A percentile compares a stretch with the other conserved stretches of the same genome.
phyloP scores from a whole-genome alignment of 164 flowering plant species.

The Amborella trichopoda region DNA sequence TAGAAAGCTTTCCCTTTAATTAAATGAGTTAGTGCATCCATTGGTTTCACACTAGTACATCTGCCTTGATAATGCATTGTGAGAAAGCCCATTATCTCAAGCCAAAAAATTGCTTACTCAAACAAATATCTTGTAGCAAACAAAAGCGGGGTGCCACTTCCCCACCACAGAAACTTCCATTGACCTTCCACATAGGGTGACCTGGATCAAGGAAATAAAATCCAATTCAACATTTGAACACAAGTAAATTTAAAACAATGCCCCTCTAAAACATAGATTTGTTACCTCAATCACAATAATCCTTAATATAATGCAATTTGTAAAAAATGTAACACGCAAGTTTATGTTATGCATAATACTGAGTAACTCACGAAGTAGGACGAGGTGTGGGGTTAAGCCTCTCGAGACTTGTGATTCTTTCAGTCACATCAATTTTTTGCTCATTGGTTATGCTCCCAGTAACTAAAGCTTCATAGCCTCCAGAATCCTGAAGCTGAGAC shows the following conservation, averaged over 20 bases:
- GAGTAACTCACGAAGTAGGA: slow-evolving; percentile 67
- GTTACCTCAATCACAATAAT: slow-evolving; percentile 1
- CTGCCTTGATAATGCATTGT: no score
- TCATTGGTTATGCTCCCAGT: slow-evolving; percentile 60
- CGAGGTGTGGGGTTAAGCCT: slow-evolving; percentile 84
- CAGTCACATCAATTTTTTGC: slow-evolving; percentile 85
- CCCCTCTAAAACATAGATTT: not conserved
- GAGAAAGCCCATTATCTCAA: no score
- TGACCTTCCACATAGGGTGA: slow-evolving; percentile 84
- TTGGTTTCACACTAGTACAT: no score
- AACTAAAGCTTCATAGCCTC: slow-evolving; percentile 76
- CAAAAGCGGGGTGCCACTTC: slow-evolving; percentile 58
- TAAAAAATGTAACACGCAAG: no score
- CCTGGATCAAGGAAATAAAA: slow-evolving; percentile 32
- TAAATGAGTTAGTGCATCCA: no score
- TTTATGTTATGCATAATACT: not conserved
- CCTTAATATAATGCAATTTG: no score
- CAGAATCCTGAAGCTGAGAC: slow-evolving; percentile 81
- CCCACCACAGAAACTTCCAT: slow-evolving; percentile 92
- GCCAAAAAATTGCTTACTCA: slow-evolving; percentile 32
- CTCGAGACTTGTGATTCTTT: slow-evolving; percentile 84
- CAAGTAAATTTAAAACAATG: not conserved
- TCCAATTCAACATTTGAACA: slow-evolving; percentile 1
- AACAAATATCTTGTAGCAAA: slow-evolving; percentile 53
- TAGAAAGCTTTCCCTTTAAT: no score